These are phyloP conservation scores for Fusarium proliferatum DNA, from an alignment of 2,329 filamentous ascomycete genomes.

Conservation along the genomic window DNA sequence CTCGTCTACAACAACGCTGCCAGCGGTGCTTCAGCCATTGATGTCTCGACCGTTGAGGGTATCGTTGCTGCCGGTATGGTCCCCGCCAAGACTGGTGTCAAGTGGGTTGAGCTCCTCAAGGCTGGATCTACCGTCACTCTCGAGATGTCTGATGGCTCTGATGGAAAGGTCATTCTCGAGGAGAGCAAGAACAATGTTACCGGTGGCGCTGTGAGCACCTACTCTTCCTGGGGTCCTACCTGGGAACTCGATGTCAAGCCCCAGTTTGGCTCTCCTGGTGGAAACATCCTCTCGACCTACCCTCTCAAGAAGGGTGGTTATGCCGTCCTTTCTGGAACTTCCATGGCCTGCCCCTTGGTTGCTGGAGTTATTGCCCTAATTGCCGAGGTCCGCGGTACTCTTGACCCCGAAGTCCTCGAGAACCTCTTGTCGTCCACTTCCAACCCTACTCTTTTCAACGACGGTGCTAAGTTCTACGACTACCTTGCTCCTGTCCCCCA, in stretches of 20 bases:
- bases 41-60: conserved; percentile 9
- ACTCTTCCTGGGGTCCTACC: conserved; percentile 69
- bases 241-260: conserved; percentile 68
- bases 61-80: conserved; percentile 24
- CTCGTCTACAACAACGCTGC: conserved; percentile 68
- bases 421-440: conserved; percentile 61
- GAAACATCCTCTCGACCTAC: conserved; percentile 68
- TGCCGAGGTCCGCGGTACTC: conserved; percentile 61
- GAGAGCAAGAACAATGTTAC: conserved; percentile 54
- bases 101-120: conserved; percentile 25
- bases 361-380: conserved; percentile 67
- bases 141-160: conserved; percentile 53
- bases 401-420: conserved; percentile 61
- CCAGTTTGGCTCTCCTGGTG: conserved; percentile 65
- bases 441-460: conserved; percentile 61
- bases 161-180: conserved; percentile 45
- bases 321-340: conserved; percentile 65
- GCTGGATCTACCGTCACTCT: conserved; percentile 56
- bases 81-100: conserved; percentile 1
- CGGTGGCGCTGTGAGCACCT: conserved; percentile 64
- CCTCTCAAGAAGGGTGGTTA: conserved; percentile 61
- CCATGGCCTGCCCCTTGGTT: conserved; percentile 68
- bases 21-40: conserved; percentile 3
- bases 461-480: conserved; percentile 50
- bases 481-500: conserved; percentile 66